A percentile compares a stretch with the other conserved stretches of the same genome.
Conservation (phyloP, 2,329 filamentous ascomycete genomes). For the Phoma sp. region DNA sequence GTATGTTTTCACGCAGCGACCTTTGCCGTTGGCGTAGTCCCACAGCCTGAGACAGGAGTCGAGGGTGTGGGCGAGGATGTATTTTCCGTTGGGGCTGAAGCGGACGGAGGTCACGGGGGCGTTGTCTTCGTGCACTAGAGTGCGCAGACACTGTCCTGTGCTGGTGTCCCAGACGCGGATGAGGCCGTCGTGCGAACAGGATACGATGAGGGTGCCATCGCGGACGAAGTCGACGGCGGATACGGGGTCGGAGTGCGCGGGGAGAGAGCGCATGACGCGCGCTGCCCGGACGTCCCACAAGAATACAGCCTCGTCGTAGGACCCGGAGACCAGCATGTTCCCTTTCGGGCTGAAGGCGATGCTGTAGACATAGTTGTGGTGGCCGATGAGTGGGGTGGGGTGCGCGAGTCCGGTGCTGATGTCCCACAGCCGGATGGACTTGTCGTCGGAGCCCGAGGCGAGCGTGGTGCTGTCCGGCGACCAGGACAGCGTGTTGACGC, state of each 20-base stretch:
- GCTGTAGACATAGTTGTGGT: conserved; percentile 96
- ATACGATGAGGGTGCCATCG: conserved; percentile 90
- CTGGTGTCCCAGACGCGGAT: conserved; percentile 90
- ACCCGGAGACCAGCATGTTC: conserved; percentile 93
- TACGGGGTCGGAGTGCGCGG: conserved; percentile 94
- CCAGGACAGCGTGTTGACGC: conserved; percentile 93
- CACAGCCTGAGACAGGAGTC: conserved; percentile 90
- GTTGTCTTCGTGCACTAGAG: conserved; percentile 95
- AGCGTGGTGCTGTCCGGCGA: conserved; percentile 85
- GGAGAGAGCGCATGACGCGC: conserved; percentile 84
- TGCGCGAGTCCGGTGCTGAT: conserved; percentile 64
- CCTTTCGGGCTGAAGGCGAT: conserved; percentile 97
- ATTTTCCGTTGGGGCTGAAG: conserved; percentile 94
- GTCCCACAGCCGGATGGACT: conserved; percentile 93
- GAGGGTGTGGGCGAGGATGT: conserved; percentile 87
- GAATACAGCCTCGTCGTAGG: conserved; percentile 96
- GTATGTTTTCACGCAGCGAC: conserved; percentile 94
- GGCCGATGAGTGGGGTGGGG: conserved; percentile 72
- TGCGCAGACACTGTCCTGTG: conserved; percentile 93
- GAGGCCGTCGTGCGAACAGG: conserved; percentile 83
- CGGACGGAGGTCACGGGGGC: conserved; percentile 86
- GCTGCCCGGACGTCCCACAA: conserved; percentile 94
- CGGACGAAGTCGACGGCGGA: conserved; percentile 90
- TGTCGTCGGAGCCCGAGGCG: conserved; percentile 94
- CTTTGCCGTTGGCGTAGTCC: conserved; percentile 92